A percentile compares a stretch with the other conserved stretches of the same genome.
Evolutionary conservation across 768 basidiomycete species (phyloP).

Genomic region (Phlebiopsis flavidoalba): DNA sequence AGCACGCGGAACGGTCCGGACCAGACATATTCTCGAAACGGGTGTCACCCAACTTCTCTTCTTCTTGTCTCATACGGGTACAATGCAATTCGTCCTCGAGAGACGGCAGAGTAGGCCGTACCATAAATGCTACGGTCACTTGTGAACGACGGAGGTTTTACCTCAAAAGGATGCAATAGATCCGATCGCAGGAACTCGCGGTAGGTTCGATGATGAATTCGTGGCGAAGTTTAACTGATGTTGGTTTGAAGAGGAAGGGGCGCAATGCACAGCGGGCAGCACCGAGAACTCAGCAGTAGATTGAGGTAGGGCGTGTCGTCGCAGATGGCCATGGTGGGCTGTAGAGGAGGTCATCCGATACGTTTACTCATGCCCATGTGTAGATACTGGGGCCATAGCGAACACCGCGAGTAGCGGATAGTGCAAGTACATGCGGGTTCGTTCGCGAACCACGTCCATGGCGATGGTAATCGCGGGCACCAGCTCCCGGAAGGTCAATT

Average conservation of each 20-base stretch:
- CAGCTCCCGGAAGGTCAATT: slow-evolving; percentile 96
- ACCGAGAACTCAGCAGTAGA: slow-evolving; percentile 99
- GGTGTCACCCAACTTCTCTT: slow-evolving; percentile 96
- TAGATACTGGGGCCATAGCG: slow-evolving; percentile 99
- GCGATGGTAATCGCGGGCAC: slow-evolving; percentile 99
- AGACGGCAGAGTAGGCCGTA: slow-evolving; percentile 99
- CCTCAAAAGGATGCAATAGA: too few species aligned
- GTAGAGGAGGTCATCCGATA: slow-evolving; percentile 86
- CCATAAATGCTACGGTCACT: too few species aligned
- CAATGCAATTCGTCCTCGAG: slow-evolving; percentile 91
- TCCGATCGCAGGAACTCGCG: slow-evolving; percentile 98
- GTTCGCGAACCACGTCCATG: slow-evolving; percentile 97
- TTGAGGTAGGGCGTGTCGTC: slow-evolving; percentile 89
- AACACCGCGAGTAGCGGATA: slow-evolving; percentile 97
- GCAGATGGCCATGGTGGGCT: slow-evolving; percentile 88
- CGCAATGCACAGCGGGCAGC: slow-evolving; percentile 87
- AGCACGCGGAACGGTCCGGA: too few species aligned
- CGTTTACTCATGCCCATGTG: slow-evolving; percentile 94
- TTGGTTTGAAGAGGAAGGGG: slow-evolving; percentile 99
- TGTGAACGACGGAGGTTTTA: too few species aligned
- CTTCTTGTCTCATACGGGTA: slow-evolving; percentile 99
- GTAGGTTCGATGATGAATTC: slow-evolving; percentile 99
- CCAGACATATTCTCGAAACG: slow-evolving; percentile 96
- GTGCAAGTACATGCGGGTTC: slow-evolving; percentile 91
- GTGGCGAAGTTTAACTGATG: slow-evolving; percentile 95